Percentiles rank a stretch among this genome's conserved stretches.
Conservation (phyloP, 1,284 basidiomycete genomes). For the Ustilago lituana region DNA sequence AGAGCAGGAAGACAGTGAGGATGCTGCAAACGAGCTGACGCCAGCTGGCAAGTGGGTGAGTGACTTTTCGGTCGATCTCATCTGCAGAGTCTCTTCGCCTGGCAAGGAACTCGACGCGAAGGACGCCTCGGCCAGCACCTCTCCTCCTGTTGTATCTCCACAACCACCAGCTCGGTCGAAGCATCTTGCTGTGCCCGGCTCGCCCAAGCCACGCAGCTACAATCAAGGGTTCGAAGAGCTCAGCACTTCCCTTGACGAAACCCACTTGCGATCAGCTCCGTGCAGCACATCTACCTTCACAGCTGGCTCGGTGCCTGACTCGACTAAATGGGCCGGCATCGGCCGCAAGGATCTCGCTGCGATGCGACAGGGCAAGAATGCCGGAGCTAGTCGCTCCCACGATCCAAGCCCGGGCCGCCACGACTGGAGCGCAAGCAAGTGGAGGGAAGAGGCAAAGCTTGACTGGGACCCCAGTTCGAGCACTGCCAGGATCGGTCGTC, state of each 20-base stretch:
- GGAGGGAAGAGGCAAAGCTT: slow-evolving; percentile 43
- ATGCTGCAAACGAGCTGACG: slow-evolving; percentile 16
- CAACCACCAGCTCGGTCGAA: not conserved
- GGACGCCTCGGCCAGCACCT: not conserved
- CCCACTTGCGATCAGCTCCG: slow-evolving; percentile 4
- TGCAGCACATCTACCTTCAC: slow-evolving; percentile 28
- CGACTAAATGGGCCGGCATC: slow-evolving; percentile 39
- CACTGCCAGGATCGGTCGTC: slow-evolving; percentile 2
- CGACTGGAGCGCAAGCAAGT: slow-evolving; percentile 44
- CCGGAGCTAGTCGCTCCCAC: slow-evolving; percentile 9
- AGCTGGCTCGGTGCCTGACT: slow-evolving; percentile 7
- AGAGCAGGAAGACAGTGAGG: slow-evolving; percentile 17
- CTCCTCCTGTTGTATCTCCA: not conserved
- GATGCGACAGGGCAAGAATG: slow-evolving; percentile 27
- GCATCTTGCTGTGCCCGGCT: slow-evolving; percentile 11
- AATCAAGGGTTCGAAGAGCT: slow-evolving; percentile 25
- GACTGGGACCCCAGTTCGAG: slow-evolving; percentile 40
- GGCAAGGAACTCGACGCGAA: not conserved
- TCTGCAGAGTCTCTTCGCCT: slow-evolving; percentile 27
- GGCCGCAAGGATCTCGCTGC: slow-evolving; percentile 57
- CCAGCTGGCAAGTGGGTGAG: slow-evolving; percentile 47
- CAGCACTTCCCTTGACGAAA: slow-evolving; percentile 7
- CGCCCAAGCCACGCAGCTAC: slow-evolving; percentile 29
- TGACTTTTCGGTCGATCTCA: slow-evolving; percentile 44
- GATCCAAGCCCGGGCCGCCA: slow-evolving; percentile 40